Evolutionary conservation across 495 filamentous ascomycete species (phyloP).

Genomic region (Aspergillus saccharolyticus): DNA sequence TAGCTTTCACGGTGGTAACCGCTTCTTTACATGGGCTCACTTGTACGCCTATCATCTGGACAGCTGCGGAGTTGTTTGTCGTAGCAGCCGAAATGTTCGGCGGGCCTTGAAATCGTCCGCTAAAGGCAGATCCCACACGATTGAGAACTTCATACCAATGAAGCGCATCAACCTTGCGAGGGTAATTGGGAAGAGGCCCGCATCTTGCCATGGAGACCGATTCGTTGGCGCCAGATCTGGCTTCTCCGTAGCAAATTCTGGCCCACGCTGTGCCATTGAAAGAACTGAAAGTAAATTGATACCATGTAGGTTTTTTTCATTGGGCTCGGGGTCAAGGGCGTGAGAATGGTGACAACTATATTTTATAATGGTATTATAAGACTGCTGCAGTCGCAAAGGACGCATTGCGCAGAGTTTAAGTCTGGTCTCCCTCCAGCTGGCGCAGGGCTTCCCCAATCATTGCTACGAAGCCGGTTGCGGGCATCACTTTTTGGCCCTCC

Average conservation of each 20-base stretch:
- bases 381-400: slow-evolving; percentile 21
- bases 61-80: not conserved
- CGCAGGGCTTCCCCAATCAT: slow-evolving; percentile 42
- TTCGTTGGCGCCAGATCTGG: slow-evolving; percentile 5
- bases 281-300: slow-evolving; percentile 38
- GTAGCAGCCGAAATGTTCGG: slow-evolving; percentile 19
- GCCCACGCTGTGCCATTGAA: slow-evolving; percentile 33
- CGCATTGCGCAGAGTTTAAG: slow-evolving; percentile 17
- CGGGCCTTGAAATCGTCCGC: slow-evolving; percentile 25
- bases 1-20: not conserved
- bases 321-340: slow-evolving; percentile 28
- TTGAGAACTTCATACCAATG: slow-evolving; percentile 27
- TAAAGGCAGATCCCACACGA: slow-evolving; percentile 34
- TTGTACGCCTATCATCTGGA: slow-evolving; percentile 17
- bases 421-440: slow-evolving; percentile 25
- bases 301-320: slow-evolving; percentile 36
- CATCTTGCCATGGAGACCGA: not conserved
- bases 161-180: slow-evolving; percentile 5
- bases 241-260: slow-evolving; percentile 39
- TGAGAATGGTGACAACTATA: slow-evolving; percentile 23
- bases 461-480: slow-evolving; percentile 39
- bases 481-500: slow-evolving; percentile 35
- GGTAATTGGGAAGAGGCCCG: not conserved
- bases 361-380: slow-evolving; percentile 17
- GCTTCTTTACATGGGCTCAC: not conserved